Evolutionary conservation across 805 yeast species (phyloP), one percentile per base, ranked within the genome.

Genomic region (Wickerhamomyces sydowiorum): DNA sequence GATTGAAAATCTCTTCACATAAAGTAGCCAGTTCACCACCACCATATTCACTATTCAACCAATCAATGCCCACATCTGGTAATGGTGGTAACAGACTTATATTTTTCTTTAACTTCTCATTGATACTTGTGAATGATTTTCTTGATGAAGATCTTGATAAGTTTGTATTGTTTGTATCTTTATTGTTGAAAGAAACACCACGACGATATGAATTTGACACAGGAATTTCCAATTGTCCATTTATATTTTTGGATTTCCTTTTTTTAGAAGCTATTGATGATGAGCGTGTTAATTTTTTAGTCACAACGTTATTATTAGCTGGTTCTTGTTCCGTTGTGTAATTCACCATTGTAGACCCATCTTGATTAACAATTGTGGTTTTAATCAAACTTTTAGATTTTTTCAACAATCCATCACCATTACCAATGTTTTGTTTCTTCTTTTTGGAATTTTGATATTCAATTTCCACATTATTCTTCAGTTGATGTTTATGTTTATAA

Each of bases 401-500:
- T 35, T 72, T 71, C 43, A 72, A 48, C 13, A 64, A 42, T 33
- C 59, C 60, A 44, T 57, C 60, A 28, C 52, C 64, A 55, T 45
- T 54, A 47, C 40, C 49, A 10, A 36, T 40, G n/a, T n/a, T n/a
- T n/a, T n/a, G n/a, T n/a, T n/a, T n/a, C 46, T 39, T 64, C 64
- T 43, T 59, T 49, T 49, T 64, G 51, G 49, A 44, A 12, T 42
- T 42, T 38, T 50, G 51, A 7, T 47, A 38, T 3, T 43, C 36
- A 3, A 43, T 41, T 36, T 53, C 56, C 7, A 46, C 33, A n/a
- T 42, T 45, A 8, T 51, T 50, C 27, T 48, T 46, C 4, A 37
- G 49, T 37, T 66, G 54, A 52, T 81, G 87, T 43, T 83, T 89
- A 47, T 76, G 77, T 47, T 93, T 72, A 61, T 87, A 88, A 50